Evolutionary conservation across 2,329 filamentous ascomycete species (phyloP).

Genomic region (Nemania sp.): DNA sequence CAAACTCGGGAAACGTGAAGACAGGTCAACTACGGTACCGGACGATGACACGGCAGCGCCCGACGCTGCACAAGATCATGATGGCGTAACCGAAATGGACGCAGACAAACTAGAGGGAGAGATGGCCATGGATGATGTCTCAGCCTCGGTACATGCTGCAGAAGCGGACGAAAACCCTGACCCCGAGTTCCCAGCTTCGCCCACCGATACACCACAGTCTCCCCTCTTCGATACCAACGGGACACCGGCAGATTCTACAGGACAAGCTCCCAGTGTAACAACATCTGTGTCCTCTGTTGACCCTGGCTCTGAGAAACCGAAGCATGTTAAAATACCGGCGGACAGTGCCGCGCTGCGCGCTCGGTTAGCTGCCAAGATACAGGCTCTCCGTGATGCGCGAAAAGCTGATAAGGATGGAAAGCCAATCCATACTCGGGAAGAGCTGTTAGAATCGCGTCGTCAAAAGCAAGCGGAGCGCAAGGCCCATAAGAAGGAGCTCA

Average conservation of each 20-base stretch:
- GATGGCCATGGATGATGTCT: slow-evolving; percentile 12
- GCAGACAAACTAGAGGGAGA: slow-evolving; percentile 20
- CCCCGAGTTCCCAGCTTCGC: slow-evolving; percentile 36
- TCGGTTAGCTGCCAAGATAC: slow-evolving; percentile 80
- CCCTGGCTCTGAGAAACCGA: slow-evolving; percentile 62
- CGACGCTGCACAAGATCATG: slow-evolving; percentile 25
- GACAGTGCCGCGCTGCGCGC: slow-evolving; percentile 76
- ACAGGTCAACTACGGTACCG: slow-evolving; percentile 30
- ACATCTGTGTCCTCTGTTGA: slow-evolving; percentile 72
- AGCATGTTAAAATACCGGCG: slow-evolving; percentile 67
- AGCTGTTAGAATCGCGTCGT: slow-evolving; percentile 86
- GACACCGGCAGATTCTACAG: slow-evolving; percentile 45
- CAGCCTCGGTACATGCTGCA: slow-evolving; percentile 42
- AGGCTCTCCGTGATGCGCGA: slow-evolving; percentile 79
- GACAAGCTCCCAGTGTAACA: slow-evolving; percentile 57
- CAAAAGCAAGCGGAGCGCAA: slow-evolving; percentile 86
- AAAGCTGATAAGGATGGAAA: slow-evolving; percentile 88
- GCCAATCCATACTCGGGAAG: slow-evolving; percentile 82
- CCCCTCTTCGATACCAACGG: slow-evolving; percentile 62
- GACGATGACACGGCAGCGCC: slow-evolving; percentile 19
- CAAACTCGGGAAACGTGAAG: slow-evolving; percentile 39
- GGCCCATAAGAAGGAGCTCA: slow-evolving; percentile 83
- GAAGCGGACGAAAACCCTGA: slow-evolving; percentile 51
- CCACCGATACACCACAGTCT: slow-evolving; percentile 59
- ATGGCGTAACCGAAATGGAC: slow-evolving; percentile 38